Evolutionary conservation across 2,329 filamentous ascomycete genomes (phyloP).

Genomic region (Hymenoscyphus infarciens): DNA sequence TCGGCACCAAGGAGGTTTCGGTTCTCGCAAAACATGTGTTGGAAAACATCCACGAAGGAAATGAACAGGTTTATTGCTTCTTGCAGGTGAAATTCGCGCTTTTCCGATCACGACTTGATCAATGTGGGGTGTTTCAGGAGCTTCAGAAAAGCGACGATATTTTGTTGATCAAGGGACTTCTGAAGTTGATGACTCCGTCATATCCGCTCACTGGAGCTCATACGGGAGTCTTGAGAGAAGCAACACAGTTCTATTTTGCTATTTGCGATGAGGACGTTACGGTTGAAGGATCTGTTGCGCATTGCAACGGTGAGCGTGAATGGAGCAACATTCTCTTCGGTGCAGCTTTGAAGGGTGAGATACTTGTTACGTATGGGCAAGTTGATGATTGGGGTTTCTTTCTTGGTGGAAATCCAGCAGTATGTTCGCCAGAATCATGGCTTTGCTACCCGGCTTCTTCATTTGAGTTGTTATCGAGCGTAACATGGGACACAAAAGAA

Average conservation of each 20-base stretch:
- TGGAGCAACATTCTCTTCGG: too few species aligned
- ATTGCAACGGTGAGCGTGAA: too few species aligned
- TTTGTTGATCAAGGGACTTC: not conserved
- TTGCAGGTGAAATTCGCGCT: not conserved
- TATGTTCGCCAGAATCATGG: too few species aligned
- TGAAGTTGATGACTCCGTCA: not conserved
- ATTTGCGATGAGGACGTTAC: not conserved
- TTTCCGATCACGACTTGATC: not conserved
- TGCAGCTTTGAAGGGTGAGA: not conserved
- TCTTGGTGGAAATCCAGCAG: not conserved
- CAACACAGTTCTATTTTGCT: too few species aligned
- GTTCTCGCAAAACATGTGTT: not conserved
- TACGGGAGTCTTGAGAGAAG: too few species aligned
- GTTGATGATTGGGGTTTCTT: not conserved
- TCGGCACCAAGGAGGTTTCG: not conserved
- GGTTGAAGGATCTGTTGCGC: not conserved
- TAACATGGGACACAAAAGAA: not conserved
- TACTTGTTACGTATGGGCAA: not conserved
- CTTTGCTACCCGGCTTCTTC: not conserved
- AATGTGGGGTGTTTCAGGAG: not conserved
- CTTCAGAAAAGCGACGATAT: not conserved
- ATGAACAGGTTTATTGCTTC: not conserved
- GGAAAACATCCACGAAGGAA: too few species aligned
- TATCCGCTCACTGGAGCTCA: not conserved
- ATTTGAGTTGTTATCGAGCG: not conserved